Base-by-base conservation (phyloP, 208 protist species). In the Trichomonas gallinae region DNA sequence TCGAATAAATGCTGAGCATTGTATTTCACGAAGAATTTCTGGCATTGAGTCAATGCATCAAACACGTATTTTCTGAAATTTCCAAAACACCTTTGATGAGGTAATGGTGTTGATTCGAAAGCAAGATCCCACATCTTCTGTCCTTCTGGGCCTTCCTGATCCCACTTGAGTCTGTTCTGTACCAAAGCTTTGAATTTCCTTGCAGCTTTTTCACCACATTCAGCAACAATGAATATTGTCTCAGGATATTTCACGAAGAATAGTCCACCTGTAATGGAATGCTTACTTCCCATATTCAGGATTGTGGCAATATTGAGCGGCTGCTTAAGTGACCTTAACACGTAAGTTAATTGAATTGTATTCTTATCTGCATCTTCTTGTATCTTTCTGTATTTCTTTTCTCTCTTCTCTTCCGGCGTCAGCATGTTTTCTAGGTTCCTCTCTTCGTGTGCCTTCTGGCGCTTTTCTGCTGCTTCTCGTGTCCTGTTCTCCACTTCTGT, bases 11-110 rank as follows among this genome's bases (percentile, higher is more conserved):
- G 13, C 9, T 23, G 17, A 58, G 44, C 40, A 4, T 44, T n/a
- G 31, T 93, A 38, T 51, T 93, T 51, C 8, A 38, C 44, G 13
- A 48, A 44, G 87, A 93, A 93, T 38, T 40, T 93, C 31, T 44
- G 11, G 31, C 87, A 93, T 26, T 93, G n/a, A 51, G 44, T 93
- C 26, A 26, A 0, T 26, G 45, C 44, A 51, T 93, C 34, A 44
- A 93, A 93, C 1, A 38, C 13, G 51, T 93, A 93, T 51, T 48
- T 93, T 38, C 44, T 93, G 87, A 93, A 93, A 26, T 93, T 93
- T 2, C 44, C 42, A 51, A 93, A 93, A 15, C 46, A 11, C 4
- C n/a, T 48, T 51, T 51, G 42, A 34, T 26, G 8, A 34, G 87
- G 11, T 9, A 38, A 15, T 46, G 83, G 58, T n/a, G 26, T 46